phyloP scores from a whole-genome alignment of 176 grass and related monocot genomes.

The Eragrostis nindensis region DNA sequence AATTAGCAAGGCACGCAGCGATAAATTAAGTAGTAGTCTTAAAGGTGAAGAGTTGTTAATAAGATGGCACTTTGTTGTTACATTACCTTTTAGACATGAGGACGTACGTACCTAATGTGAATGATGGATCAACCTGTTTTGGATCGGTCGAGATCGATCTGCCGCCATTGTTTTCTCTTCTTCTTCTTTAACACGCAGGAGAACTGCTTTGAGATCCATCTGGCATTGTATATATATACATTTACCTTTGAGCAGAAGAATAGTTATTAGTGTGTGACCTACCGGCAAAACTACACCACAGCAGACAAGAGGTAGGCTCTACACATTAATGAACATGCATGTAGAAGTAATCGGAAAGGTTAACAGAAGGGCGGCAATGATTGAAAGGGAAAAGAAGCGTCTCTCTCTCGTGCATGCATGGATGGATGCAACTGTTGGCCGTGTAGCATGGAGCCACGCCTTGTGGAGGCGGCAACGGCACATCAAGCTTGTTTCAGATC shows the following conservation, averaged over 20 bases:
- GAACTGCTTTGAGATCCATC: not conserved
- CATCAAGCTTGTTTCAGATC: slow-evolving; percentile 19
- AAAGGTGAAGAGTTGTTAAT: slow-evolving; percentile 30
- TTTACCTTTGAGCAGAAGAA: slow-evolving; percentile 3
- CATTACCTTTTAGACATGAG: not conserved
- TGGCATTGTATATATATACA: not conserved
- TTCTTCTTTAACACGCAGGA: not conserved
- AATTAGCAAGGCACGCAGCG: slow-evolving; percentile 27
- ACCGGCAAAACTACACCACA: slow-evolving; percentile 28
- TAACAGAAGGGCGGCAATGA: slow-evolving; percentile 23
- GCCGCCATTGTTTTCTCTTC: not conserved
- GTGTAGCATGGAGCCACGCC: not conserved
- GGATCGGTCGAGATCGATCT: not conserved
- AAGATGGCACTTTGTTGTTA: slow-evolving; percentile 19
- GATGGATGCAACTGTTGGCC: not conserved
- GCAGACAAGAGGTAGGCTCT: slow-evolving; percentile 31
- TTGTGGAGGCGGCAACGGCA: slow-evolving; percentile 1
- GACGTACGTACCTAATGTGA: slow-evolving; percentile 26
- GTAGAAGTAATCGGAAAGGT: slow-evolving; percentile 14
- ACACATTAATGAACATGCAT: not conserved
- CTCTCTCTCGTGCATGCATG: not conserved
- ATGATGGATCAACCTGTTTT: slow-evolving; percentile 29
- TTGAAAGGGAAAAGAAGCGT: not conserved
- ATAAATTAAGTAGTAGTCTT: slow-evolving; percentile 28
- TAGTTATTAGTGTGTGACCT: slow-evolving; percentile 30